Percentiles rank a stretch among this genome's conserved stretches.
These are phyloP conservation scores for Phytophthora pini DNA, from an alignment of 352 stramenopile species.

Conservation along the genomic window DNA sequence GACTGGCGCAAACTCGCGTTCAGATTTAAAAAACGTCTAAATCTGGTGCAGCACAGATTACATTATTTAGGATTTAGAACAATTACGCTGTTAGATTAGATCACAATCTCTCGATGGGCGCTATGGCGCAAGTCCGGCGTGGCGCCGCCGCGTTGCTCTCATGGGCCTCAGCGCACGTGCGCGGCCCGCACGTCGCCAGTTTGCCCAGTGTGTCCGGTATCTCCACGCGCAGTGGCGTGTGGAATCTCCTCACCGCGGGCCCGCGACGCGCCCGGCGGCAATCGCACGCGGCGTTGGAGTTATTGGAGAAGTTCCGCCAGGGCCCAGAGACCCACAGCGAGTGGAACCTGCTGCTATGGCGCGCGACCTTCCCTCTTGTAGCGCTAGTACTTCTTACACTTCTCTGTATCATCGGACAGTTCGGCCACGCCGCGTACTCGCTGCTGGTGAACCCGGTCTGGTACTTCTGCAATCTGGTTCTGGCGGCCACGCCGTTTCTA, in stretches of 20 bases:
- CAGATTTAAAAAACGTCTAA: too few species aligned
- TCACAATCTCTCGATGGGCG: constrained; percentile 5
- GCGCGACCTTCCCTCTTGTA: constrained; percentile 81
- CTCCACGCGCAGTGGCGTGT: neutral
- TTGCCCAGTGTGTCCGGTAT: constrained; percentile 22
- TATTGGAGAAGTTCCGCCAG: constrained; percentile 78
- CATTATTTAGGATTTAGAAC: too few species aligned
- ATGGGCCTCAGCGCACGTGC: constrained; percentile 24
- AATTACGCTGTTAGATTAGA: too few species aligned
- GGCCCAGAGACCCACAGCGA: constrained; percentile 79
- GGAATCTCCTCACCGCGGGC: constrained; percentile 25
- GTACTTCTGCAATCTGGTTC: constrained; percentile 80
- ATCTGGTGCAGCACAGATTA: too few species aligned
- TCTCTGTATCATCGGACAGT: constrained; percentile 67
- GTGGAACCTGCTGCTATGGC: constrained; percentile 84
- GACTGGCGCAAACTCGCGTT: constrained; percentile 18
- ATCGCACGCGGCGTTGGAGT: constrained; percentile 54
- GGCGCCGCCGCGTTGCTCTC: constrained; percentile 25
- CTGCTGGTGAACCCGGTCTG: constrained; percentile 74
- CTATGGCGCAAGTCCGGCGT: constrained; percentile 37
- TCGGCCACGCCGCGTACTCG: constrained; percentile 71
- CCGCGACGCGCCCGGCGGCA: constrained; percentile 31
- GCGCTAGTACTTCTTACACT: constrained; percentile 80
- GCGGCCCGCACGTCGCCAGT: constrained; percentile 15
- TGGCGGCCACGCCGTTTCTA: constrained; percentile 78